Conservation (phyloP, 2,329 filamentous ascomycete species). For the Gnomoniopsis sp. region DNA sequence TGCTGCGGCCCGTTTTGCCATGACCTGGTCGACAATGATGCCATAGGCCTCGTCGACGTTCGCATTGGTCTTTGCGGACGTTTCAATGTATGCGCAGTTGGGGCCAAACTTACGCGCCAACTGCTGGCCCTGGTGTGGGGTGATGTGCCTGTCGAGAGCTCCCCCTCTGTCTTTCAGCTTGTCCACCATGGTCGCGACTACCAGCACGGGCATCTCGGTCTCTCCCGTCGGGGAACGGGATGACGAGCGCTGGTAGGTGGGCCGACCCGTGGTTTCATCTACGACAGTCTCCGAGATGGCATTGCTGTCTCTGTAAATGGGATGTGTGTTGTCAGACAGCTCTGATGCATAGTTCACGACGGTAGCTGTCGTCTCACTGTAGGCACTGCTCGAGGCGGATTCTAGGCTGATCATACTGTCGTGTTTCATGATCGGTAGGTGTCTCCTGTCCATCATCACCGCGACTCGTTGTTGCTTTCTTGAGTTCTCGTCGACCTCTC, state of each 20-base stretch:
- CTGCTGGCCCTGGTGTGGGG: slow-evolving; percentile 1
- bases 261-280: neutral
- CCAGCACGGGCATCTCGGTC: slow-evolving; percentile 3
- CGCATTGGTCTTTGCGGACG: slow-evolving; percentile 11
- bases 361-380: slow-evolving; percentile 5
- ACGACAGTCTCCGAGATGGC: neutral
- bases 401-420: slow-evolving; percentile 1
- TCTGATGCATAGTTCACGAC: neutral
- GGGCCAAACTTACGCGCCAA: slow-evolving; percentile 11
- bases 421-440: neutral
- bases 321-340: neutral
- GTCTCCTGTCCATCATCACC: neutral
- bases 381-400: neutral
- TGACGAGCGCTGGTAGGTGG: neutral
- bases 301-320: neutral
- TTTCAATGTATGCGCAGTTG: slow-evolving; percentile 10
- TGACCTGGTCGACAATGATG: slow-evolving; percentile 7
- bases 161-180: slow-evolving; percentile 6
- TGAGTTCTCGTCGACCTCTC: slow-evolving; percentile 4
- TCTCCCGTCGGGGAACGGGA: neutral
- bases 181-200: slow-evolving; percentile 10
- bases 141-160: slow-evolving; percentile 4
- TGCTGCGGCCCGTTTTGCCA: slow-evolving; percentile 1
- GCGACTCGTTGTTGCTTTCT: neutral
- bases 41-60: slow-evolving; percentile 14